phyloP scores from a whole-genome alignment of 2,329 filamentous ascomycete genomes.

The Ceratocystis destructans region DNA sequence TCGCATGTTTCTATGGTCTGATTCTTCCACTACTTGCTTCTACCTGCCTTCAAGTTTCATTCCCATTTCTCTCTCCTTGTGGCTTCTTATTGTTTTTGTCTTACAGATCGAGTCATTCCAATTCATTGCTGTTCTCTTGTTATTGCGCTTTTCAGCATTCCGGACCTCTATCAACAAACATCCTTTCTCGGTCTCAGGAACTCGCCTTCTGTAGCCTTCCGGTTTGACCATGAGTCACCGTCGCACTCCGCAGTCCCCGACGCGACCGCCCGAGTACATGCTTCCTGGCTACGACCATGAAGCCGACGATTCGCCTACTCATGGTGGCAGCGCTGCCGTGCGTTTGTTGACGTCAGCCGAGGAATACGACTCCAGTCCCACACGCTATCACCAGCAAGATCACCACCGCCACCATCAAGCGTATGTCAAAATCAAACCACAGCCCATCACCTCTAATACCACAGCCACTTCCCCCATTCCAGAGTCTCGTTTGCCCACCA shows the following conservation, averaged over 20 bases:
- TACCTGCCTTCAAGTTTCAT: background rate
- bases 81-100: background rate
- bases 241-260: slow-evolving; percentile 27
- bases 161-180: background rate
- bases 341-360: slow-evolving; percentile 51
- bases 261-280: slow-evolving; percentile 43
- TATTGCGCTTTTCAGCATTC: background rate
- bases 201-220: background rate
- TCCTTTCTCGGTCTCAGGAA: background rate
- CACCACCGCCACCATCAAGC: slow-evolving; percentile 25
- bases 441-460: background rate
- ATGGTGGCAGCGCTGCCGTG: slow-evolving; percentile 39
- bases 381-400: slow-evolving; percentile 25
- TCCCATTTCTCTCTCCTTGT: background rate
- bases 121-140: background rate
- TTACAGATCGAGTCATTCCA: background rate
- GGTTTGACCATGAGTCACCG: slow-evolving; percentile 16
- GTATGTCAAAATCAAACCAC: slow-evolving; percentile 32
- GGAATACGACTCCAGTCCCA: slow-evolving; percentile 28
- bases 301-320: slow-evolving; percentile 30
- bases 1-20: background rate
- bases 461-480: background rate
- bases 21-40: background rate
- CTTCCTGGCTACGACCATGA: slow-evolving; percentile 43
- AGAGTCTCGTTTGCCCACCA: background rate